Conservation (phyloP, 345 rosid species). For the Boechera stricta region DNA sequence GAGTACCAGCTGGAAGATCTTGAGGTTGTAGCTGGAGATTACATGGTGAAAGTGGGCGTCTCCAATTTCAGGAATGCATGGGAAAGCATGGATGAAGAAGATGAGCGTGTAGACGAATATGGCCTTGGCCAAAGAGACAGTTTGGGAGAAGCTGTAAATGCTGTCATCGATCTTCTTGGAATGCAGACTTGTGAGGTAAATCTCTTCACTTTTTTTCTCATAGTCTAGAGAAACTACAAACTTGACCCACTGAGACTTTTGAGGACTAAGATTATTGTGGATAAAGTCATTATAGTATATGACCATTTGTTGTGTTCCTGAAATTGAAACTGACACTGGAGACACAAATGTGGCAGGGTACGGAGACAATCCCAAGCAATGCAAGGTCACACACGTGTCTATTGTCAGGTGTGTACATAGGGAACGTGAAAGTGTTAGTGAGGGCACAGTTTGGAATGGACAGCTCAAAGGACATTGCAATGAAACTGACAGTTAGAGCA, state of each 20-base stretch:
- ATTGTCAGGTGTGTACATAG: slow-evolving; percentile 88
- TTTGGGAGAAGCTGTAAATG: slow-evolving; percentile 78
- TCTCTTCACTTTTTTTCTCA: slow-evolving; percentile 1
- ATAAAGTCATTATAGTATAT: not conserved
- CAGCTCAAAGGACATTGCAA: slow-evolving; percentile 80
- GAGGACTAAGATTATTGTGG: not conserved
- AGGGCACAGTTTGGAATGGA: slow-evolving; percentile 86
- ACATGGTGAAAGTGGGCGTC: slow-evolving; percentile 82
- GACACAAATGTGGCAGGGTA: slow-evolving; percentile 59
- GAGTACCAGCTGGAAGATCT: slow-evolving; percentile 97
- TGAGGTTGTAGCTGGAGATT: slow-evolving; percentile 93
- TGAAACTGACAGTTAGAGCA: slow-evolving; percentile 88
- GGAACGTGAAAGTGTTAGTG: slow-evolving; percentile 80
- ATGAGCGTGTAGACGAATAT: slow-evolving; percentile 92
- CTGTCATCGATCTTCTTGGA: slow-evolving; percentile 95
- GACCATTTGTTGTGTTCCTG: not conserved
- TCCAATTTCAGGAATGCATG: slow-evolving; percentile 97
- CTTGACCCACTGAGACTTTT: not conserved
- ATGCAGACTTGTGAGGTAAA: slow-evolving; percentile 98
- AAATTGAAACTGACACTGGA: slow-evolving; percentile 32
- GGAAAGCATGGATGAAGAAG: slow-evolving; percentile 82
- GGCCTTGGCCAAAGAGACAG: slow-evolving; percentile 96
- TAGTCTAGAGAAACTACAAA: not conserved
- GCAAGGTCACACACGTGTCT: slow-evolving; percentile 95
- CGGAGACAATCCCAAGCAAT: slow-evolving; percentile 79